Evolutionary conservation across 2,329 filamentous ascomycete species (phyloP), one percentile per base, ranked within the genome.

Genomic region (Dactylellina parvicollis): DNA sequence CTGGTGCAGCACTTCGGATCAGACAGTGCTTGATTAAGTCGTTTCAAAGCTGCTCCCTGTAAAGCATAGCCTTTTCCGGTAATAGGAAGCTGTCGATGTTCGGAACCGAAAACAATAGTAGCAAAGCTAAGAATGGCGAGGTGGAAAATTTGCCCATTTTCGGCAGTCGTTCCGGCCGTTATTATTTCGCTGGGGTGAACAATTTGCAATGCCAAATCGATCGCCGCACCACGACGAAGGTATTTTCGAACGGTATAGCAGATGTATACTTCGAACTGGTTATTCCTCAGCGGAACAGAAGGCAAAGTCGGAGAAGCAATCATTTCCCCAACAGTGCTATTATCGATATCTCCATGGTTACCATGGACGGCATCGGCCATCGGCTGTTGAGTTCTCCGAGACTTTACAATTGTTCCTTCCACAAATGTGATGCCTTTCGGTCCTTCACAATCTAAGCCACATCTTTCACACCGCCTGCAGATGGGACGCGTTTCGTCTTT

Each of bases 401-500:
- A 78, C n/a, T 75, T 76, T 5, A 79, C 67, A 18, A 79, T 78
- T 18, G 65, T 79, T 10, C 66, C 77, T 70, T 78, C 66, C 7
- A 80, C 64, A 28, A 80, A 80, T 0, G 75, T 67, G 1, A 72
- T 75, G 1, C 75, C 75, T 70, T 70, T 77, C 4, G 78, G 75
- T 10, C 78, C 79, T 30, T 77, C 75, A 59, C 79, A 80, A 30
- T 75, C 61, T 1, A 78, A 60, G 2, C 78, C 77, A 40, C 57
- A 49, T 52, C 65, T 77, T 71, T 76, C 57, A 38, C 79, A 80
- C 26, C 78, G 76, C n/a, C 47, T 64, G 54, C 78, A 80, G 2
- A 74, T 59, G 1, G 78, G 79, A 2, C 75, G 76, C 7, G 52
- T 76, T 55, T 79, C 77, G 62, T 80, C 79, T 76, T 38, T 22